Percentiles rank a stretch among this genome's conserved stretches.
Evolutionary conservation across 2,329 filamentous ascomycete species (phyloP).

Genomic region (Acephala macrosclerotiorum): DNA sequence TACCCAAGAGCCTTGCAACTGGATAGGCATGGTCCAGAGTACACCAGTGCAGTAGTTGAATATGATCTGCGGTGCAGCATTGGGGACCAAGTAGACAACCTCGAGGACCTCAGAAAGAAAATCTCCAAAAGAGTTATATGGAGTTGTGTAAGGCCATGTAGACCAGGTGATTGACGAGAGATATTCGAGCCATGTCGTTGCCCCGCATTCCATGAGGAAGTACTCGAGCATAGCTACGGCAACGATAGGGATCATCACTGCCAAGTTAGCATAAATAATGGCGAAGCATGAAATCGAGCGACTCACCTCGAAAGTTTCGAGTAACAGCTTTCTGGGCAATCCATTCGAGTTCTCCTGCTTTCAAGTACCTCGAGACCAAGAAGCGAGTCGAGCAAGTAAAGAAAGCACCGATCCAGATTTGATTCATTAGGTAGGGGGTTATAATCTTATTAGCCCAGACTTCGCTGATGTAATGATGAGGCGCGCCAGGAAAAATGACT

Average conservation of each 20-base stretch:
- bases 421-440: conserved; percentile 52
- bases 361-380: conserved; percentile 50
- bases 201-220: conserved; percentile 53
- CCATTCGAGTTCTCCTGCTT: conserved; percentile 50
- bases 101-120: conserved; percentile 54
- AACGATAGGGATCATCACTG: conserved; percentile 53
- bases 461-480: conserved; percentile 49
- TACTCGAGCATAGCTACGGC: conserved; percentile 53
- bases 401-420: conserved; percentile 56
- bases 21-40: conserved; percentile 57
- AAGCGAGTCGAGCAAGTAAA: conserved; percentile 57
- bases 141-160: conserved; percentile 53
- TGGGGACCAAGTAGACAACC: conserved; percentile 55
- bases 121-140: conserved; percentile 49
- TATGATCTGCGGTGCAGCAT: conserved; percentile 54
- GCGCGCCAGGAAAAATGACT: conserved; percentile 46
- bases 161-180: conserved; percentile 55
- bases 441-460: conserved; percentile 50
- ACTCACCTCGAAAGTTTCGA: conserved; percentile 47
- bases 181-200: conserved; percentile 51
- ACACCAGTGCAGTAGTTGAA: conserved; percentile 57
- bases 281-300: neutral
- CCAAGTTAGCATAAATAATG: neutral
- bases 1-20: conserved; percentile 55
- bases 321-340: conserved; percentile 53